Conservation (phyloP, 257 asterid genomes). For the Fraxinus quadrangulata region DNA sequence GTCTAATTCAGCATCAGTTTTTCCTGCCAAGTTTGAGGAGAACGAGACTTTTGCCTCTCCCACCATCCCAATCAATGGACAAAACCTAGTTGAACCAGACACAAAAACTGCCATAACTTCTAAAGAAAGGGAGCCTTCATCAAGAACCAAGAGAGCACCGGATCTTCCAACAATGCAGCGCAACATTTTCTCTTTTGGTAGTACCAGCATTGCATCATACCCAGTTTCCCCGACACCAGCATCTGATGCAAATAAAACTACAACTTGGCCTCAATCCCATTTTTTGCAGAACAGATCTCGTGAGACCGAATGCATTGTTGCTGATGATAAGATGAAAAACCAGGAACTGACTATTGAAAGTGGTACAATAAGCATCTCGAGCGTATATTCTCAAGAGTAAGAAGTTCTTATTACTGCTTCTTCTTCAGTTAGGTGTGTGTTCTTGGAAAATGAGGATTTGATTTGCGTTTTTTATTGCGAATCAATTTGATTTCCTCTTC, state of each 20-base stretch:
- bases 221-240: slow-evolving; percentile 44
- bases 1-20: slow-evolving; percentile 49
- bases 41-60: slow-evolving; percentile 46
- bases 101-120: slow-evolving; percentile 51
- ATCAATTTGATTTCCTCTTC: neutral
- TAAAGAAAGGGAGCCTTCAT: slow-evolving; percentile 52
- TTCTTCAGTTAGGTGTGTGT: neutral
- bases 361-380: slow-evolving; percentile 79
- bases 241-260: slow-evolving; percentile 41
- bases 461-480: neutral
- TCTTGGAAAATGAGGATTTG: neutral
- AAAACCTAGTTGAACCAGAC: slow-evolving; percentile 62
- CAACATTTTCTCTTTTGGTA: slow-evolving; percentile 40
- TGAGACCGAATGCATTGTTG: slow-evolving; percentile 33
- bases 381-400: slow-evolving; percentile 80
- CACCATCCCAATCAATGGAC: slow-evolving; percentile 52
- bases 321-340: slow-evolving; percentile 47
- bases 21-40: slow-evolving; percentile 57
- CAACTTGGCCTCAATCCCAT: slow-evolving; percentile 47
- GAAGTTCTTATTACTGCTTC: slow-evolving; percentile 14
- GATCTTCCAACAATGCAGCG: slow-evolving; percentile 41
- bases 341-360: slow-evolving; percentile 60
- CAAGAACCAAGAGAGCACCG: slow-evolving; percentile 40
- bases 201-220: slow-evolving; percentile 38
- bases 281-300: slow-evolving; percentile 37